Evolutionary conservation across 169 alveolate genomes (phyloP).

Genomic region (Plasmodium inui): DNA sequence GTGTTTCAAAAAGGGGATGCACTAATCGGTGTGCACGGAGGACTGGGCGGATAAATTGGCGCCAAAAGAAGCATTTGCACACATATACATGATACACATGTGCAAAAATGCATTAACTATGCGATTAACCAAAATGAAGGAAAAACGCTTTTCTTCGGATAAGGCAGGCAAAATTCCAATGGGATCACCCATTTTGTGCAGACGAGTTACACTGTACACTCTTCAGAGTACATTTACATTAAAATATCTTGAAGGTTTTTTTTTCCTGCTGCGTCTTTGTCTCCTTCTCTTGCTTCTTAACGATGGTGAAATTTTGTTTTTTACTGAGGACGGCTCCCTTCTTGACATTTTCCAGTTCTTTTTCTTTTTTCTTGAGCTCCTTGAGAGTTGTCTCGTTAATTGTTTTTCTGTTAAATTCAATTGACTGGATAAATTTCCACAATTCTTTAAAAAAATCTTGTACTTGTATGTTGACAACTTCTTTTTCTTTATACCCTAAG

Average conservation of each 20-base stretch:
- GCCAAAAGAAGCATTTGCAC: not conserved
- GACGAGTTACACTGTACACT: not conserved
- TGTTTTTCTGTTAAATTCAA: slow-evolving; percentile 86
- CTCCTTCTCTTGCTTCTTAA: slow-evolving; percentile 30
- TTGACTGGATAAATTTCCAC: slow-evolving; percentile 87
- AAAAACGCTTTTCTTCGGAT: not conserved
- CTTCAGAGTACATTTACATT: not conserved
- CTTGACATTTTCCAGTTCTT: slow-evolving; percentile 82
- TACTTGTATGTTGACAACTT: slow-evolving; percentile 86
- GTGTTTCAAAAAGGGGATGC: not conserved
- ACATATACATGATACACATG: not conserved
- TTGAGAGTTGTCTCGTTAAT: slow-evolving; percentile 81
- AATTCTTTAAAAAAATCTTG: slow-evolving; percentile 89
- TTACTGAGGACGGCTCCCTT: slow-evolving; percentile 55
- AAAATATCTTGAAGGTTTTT: slow-evolving; percentile 72
- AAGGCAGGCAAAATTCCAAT: not conserved
- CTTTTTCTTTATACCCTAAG: slow-evolving; percentile 90
- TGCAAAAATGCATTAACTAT: not conserved
- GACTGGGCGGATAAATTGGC: not conserved
- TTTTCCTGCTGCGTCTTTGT: slow-evolving; percentile 19
- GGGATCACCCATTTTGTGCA: not conserved
- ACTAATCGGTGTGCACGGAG: not conserved
- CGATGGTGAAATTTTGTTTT: slow-evolving; percentile 54
- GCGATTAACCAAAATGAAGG: not conserved
- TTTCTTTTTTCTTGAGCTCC: slow-evolving; percentile 80